Conservation (phyloP, 2,329 filamentous ascomycete species). For the Endocalyx cinctus region DNA sequence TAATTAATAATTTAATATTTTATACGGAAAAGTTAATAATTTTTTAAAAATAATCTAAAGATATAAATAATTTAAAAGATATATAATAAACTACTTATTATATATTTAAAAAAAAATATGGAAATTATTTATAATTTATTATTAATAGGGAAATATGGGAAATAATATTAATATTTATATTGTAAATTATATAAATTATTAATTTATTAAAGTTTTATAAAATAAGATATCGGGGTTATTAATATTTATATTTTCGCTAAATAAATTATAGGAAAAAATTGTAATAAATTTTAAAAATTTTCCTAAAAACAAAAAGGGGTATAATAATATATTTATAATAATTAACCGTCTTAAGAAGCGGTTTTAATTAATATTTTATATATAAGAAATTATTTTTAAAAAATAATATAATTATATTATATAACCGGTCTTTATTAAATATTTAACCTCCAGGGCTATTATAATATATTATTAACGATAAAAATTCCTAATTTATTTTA, state of each 20-base stretch:
- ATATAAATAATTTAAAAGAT: conserved; percentile 1
- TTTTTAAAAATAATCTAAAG: background rate
- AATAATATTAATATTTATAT: background rate
- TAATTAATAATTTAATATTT: background rate
- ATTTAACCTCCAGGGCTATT: background rate
- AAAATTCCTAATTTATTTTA: background rate
- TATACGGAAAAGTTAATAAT: background rate
- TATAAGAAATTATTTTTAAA: background rate
- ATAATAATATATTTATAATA: background rate
- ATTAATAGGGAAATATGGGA: background rate
- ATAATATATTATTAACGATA: background rate
- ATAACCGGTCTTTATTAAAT: background rate
- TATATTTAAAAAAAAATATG: background rate
- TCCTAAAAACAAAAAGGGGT: background rate
- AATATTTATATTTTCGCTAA: background rate
- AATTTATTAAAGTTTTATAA: background rate
- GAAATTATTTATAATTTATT: background rate
- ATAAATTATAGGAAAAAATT: background rate
- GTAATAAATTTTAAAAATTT: conserved; percentile 1
- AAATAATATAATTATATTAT: background rate
- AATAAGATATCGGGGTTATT: conserved; percentile 1
- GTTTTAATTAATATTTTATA: background rate
- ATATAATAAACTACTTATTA: background rate
- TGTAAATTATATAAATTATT: background rate
- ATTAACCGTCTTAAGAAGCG: background rate